Base-by-base conservation (phyloP, 805 yeast genomes). In the Jamesozyma lodderae region DNA sequence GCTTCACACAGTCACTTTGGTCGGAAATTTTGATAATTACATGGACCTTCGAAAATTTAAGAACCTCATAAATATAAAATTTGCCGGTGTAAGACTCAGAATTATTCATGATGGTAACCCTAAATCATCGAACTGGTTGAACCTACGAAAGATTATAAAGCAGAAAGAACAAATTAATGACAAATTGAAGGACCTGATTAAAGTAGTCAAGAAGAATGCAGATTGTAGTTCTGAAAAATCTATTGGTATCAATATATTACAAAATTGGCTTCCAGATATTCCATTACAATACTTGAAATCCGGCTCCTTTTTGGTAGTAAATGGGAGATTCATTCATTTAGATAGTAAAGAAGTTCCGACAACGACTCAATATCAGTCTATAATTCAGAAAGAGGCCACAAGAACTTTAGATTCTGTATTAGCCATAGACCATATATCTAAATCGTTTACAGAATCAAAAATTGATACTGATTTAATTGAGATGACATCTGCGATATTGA, bases 1-100 rank as follows among this genome's bases (percentile, higher is more conserved):
- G 31, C 21, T 54, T 31, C 63, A 56, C 13, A 62, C 68, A 1
- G 31, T 78, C 7, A 77, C 85, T 58, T 46, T 81, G 9, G 64
- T 77, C 37, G 92, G 84, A 26, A 74, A 78, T 48, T 69, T 79
- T 40, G 59, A 63, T 20, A 49, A 65, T 2, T 22, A 45, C 2
- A 32, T 51, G 4, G 61, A 71, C 6, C 47, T 70, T 21, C 43
- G 58, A 4, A 84, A 80, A 51, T 49, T 81, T 8, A 70, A 24
- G 45, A 56, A 28, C 33, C 38, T 48, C 42, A 52, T 37, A 36
- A 57, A 48, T 33, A 48, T 33, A 22, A 45, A 58, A 14, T 47
- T 48, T 18, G 43, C 51, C 13, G 64, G 67, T 13, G 45, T 70
- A 2, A 74, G 68, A 41, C 44, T 72, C 8, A 59, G 72, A 48